Conservation (phyloP, 139 green algal genomes). For the Chlorella ohadii region DNA sequence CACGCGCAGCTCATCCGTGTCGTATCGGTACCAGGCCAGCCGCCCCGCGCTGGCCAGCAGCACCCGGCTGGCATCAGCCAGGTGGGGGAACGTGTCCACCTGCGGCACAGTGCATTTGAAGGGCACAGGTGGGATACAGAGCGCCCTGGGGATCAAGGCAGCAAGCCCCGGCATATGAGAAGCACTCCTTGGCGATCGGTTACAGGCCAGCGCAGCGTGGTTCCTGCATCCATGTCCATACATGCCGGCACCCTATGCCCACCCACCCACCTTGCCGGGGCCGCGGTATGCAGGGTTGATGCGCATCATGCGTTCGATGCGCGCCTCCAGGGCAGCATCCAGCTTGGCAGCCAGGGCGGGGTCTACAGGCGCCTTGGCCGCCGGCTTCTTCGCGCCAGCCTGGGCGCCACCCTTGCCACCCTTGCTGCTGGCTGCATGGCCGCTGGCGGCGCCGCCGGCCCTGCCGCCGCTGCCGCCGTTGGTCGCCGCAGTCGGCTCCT, state of each 20-base stretch:
- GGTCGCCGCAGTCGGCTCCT: neutral
- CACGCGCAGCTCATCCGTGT: conserved; percentile 52
- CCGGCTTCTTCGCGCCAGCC: too few relatives aligned
- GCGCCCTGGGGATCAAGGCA: too few relatives aligned
- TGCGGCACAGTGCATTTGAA: neutral
- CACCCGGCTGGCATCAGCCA: conserved; percentile 38
- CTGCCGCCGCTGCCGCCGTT: too few relatives aligned
- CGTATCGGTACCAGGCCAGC: conserved; percentile 73
- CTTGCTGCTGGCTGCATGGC: too few relatives aligned
- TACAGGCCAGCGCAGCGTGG: too few relatives aligned
- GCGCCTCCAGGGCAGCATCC: neutral
- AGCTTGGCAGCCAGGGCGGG: too few relatives aligned
- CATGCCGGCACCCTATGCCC: too few relatives aligned
- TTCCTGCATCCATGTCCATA: too few relatives aligned
- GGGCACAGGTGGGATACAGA: too few relatives aligned
- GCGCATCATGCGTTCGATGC: conserved; percentile 15
- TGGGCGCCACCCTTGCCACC: neutral
- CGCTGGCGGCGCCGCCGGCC: neutral
- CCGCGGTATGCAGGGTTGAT: conserved; percentile 2
- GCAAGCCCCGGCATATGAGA: too few relatives aligned
- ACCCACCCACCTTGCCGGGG: neutral
- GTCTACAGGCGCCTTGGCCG: too few relatives aligned
- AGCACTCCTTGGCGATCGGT: too few relatives aligned
- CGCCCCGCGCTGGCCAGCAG: conserved; percentile 69
- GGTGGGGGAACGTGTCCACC: conserved; percentile 26